Base-by-base conservation (phyloP, 306 rosid species). In the Trifolium subterraneum region DNA sequence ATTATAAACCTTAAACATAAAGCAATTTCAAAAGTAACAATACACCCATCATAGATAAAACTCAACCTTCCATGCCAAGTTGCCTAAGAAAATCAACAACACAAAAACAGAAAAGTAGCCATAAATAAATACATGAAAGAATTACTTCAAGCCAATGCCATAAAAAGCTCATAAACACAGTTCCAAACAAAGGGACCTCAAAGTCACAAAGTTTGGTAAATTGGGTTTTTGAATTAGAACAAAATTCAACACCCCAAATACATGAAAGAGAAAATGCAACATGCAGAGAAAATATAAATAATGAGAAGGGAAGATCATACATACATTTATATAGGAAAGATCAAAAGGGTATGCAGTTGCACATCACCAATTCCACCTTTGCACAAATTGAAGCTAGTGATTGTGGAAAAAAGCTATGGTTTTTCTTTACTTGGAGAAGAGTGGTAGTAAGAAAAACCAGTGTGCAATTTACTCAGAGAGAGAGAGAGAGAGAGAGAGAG, bases 1-100 rank as follows among this genome's bases (percentile, higher is more conserved):
- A 87, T 78, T 75, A 84, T 75, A 77, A 90, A 69, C 82, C 96
- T 90, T 88, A 68, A 82, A 85, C 75, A 79, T 84, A 74, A 87
- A 85, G 93, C 93, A 84, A 85, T 79, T 85, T 64, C 83, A 67
- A 78, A 79, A 78, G 19, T 15, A 42, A 41, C 54, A 18, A 20
- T 25, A 63, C 4, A 63, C 29, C 29, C n/a, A 63, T 19, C 38
- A 22, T 50, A 56, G 74, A 80, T 71, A 73, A 52, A 79, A 63
- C 85, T 79, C 84, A 73, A 78, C 62, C 72, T 67, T 61, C 44
- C 16, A 83, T 62, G 33, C 33, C 33, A 29, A 29, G 33, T 29
- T 29, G 33, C 6, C 78, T 50, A 78, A 72, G 39, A 36, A 75
- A 75, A 83, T 60, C 8, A 51, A 18, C 39, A 47, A 31, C 13